A percentile compares a stretch with the other conserved stretches of the same genome.
These are phyloP conservation scores for Hibiscus tridactylites DNA, from an alignment of 345 rosid genomes.

Conservation along the genomic window DNA sequence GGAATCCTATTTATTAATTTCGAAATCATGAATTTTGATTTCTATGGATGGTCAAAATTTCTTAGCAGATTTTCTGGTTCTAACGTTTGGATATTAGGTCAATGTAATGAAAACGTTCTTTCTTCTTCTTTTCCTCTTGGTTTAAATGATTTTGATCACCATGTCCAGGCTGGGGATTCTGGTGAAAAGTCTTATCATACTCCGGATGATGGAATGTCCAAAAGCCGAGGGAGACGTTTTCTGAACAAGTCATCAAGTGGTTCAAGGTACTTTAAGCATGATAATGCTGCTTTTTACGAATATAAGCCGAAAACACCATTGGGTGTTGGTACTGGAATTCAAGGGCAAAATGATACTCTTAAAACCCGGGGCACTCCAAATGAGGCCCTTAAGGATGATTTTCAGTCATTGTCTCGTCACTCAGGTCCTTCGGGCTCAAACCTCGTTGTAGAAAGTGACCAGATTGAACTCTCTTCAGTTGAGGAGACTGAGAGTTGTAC, in stretches of 20 bases:
- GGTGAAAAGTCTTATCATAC: neutral
- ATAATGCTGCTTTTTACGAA: neutral
- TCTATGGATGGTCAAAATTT: neutral
- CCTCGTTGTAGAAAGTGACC: neutral
- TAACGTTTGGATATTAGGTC: neutral
- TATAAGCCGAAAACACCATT: conserved; percentile 11
- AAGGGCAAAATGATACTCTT: neutral
- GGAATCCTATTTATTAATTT: neutral
- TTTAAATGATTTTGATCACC: neutral
- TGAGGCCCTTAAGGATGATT: neutral
- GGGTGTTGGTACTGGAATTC: neutral
- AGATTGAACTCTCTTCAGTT: neutral
- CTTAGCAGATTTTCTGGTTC: neutral
- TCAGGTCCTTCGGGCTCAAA: neutral
- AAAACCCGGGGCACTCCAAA: neutral
- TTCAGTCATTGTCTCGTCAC: neutral
- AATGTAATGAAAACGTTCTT: neutral
- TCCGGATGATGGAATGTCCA: conserved; percentile 9
- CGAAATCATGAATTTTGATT: neutral
- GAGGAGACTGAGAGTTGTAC: conserved; percentile 1
- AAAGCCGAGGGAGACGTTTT: conserved; percentile 10
- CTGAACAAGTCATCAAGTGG: neutral
- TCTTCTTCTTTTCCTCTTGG: neutral
- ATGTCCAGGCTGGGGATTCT: neutral
- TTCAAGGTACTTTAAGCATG: neutral